Base-by-base conservation (phyloP, 2,329 filamentous ascomycete species). In the Domatiomyces catenatus region DNA sequence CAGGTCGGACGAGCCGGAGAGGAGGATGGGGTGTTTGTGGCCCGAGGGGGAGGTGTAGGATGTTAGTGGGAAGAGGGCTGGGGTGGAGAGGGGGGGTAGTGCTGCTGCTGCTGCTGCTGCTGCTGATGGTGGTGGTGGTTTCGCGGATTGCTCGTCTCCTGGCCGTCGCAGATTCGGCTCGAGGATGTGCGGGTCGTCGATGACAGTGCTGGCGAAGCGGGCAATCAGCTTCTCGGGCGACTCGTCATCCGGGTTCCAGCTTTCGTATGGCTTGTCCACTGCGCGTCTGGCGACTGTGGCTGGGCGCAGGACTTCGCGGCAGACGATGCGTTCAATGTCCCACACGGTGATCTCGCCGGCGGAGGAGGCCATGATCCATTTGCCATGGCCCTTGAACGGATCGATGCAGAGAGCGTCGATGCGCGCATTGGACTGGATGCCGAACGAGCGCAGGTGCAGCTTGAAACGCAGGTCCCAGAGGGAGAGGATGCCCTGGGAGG, bases 401-500 rank as follows among this genome's bases (percentile, higher is more conserved):
- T 94, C 87, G 0, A 94, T 72, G 51, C 79, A 75, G 15, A 98
- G 73, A 20, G 56, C 72, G n/a, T 59, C 56, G 12, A 61, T 54
- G 28, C 87, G 77, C 60, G 90, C 83, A 55, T 96, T 86, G 17
- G 86, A 75, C 1, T 83, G 80, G 24, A 95, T 76, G 1, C 87
- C 87, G 87, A 89, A 96, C 12, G 83, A 85, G 64, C 86, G 88
- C 20, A 96, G 72, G 19, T 87, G 79, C 59, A 96, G 77, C 57
- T 81, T 84, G 73, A 98, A 98, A n/a, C 92, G 83, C 42, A 98
- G 74, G 66, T 98, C 92, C 92, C 92, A 98, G 1, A 98, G 75
- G 63, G 94, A 85, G 6, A 98, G 72, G 24, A 96, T 83, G 36
- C 93, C 92, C 63, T 96, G 89, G 0, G 87, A 86, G 0, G 93